Evolutionary conservation across 176 grass and related monocot genomes (phyloP), one percentile per base, ranked within the genome.

Genomic region (Bonia amplexicaulis): DNA sequence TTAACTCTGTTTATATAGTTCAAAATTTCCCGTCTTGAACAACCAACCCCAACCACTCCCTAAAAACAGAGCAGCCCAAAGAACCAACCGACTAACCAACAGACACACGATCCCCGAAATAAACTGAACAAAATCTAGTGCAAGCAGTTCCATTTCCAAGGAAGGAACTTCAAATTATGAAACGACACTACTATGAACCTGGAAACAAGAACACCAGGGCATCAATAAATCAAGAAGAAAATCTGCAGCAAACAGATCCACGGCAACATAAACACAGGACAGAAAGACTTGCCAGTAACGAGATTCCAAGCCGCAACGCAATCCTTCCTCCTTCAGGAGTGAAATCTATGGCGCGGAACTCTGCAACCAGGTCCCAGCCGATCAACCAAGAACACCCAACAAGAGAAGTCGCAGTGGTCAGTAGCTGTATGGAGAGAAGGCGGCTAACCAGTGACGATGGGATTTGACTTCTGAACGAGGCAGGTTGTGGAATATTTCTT

Each of bases 381-480:
- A 80, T 89, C 69, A 79, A 25, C 70, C 39, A 51, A 84, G 81
- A 55, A 75, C 69, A 23, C 25, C 68, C 11, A 57, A 6, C 55
- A 83, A 47, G 46, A 53, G 37, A 45, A 42, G 78, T 78, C 58
- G 31, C 58, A 8, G 67, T 19, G 41, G 48, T 22, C 37, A 6
- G 74, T 53, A 10, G 65, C 42, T 17, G 15, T 20, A 69, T 27
- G 17, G 59, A 51, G 62, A 69, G 77, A 63, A 57, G 70, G 35
- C 11, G 65, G 44, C 39, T 10, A 74, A 83, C 19, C 71, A 69
- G 77, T 31, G 57, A 33, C 61, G 87, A 45, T 11, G 70, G 26
- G 53, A 68, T 69, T 89, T 85, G 71, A 64, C 78, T 82, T 77
- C 6, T n/a, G 31, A 13, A 72, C 31, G 62, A 29, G 62, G 85